phyloP scores from a whole-genome alignment of 257 asterid species.

The Nicotiana sylvestris region DNA sequence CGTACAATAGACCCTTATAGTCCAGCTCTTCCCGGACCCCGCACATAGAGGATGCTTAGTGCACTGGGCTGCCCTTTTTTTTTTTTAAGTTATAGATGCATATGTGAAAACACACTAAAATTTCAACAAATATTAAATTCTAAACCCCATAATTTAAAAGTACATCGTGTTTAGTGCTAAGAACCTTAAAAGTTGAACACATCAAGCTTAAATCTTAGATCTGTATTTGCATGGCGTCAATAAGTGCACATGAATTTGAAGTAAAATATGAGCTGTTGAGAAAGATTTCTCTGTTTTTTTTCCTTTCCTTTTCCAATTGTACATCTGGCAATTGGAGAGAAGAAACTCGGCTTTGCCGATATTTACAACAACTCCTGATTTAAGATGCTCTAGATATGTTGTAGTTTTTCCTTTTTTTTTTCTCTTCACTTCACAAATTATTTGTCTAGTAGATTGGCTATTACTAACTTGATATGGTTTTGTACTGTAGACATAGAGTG shows the following conservation, averaged over 20 bases:
- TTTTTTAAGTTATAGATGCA: background rate
- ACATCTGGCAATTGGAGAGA: background rate
- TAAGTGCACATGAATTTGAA: background rate
- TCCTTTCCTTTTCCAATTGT: background rate
- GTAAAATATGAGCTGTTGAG: background rate
- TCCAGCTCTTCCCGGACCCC: too few relatives aligned
- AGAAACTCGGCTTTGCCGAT: background rate
- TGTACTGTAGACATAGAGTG: background rate
- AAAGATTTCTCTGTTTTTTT: background rate
- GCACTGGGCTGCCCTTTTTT: too few relatives aligned
- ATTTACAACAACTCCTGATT: background rate
- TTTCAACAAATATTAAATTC: background rate
- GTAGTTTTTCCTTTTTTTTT: background rate
- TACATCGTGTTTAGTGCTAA: background rate
- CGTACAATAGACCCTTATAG: too few relatives aligned
- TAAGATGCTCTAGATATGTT: slow-evolving; percentile 3
- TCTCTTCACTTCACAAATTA: background rate
- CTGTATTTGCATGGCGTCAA: background rate
- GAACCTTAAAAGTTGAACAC: background rate
- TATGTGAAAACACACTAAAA: background rate
- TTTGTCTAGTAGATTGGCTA: background rate
- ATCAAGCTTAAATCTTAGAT: background rate
- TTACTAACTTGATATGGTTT: slow-evolving; percentile 7
- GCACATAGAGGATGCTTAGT: too few relatives aligned
- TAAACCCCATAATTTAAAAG: background rate